Conservation (phyloP, 176 grass and related monocot species). For the Avena sativa region DNA sequence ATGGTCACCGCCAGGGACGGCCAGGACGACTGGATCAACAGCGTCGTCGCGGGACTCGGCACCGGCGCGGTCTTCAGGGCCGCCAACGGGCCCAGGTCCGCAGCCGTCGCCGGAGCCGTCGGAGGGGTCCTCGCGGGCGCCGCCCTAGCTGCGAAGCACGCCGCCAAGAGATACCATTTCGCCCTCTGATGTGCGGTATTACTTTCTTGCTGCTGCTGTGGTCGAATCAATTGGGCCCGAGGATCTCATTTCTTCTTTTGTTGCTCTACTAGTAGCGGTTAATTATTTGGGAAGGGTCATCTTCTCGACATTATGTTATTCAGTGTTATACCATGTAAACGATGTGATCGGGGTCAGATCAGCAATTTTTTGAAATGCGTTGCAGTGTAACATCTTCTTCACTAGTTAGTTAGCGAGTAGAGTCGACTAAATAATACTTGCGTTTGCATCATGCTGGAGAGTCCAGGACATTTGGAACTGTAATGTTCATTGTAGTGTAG, state of each 20-base stretch:
- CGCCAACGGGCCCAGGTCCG: constrained; percentile 84
- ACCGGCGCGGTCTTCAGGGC: constrained; percentile 79
- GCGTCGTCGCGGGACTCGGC: constrained; percentile 74
- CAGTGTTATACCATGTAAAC: constrained; percentile 35
- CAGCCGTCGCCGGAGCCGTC: constrained; percentile 79
- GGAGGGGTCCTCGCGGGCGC: constrained; percentile 75
- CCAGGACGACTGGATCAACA: constrained; percentile 93
- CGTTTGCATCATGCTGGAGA: constrained; percentile 43
- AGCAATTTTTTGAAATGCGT: constrained; percentile 45
- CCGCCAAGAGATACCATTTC: constrained; percentile 71
- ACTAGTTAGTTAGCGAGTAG: constrained; percentile 29
- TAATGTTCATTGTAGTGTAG: constrained; percentile 30
- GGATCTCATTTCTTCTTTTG: constrained; percentile 34
- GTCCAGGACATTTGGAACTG: constrained; percentile 40
- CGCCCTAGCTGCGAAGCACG: constrained; percentile 67
- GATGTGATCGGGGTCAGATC: constrained; percentile 28
- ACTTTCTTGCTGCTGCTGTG: neutral
- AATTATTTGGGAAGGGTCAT: constrained; percentile 51
- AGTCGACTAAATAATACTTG: constrained; percentile 49
- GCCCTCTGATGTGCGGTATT: constrained; percentile 61
- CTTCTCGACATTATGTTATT: constrained; percentile 49
- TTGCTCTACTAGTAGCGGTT: constrained; percentile 17
- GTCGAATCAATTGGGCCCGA: constrained; percentile 28
- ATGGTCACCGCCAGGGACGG: constrained; percentile 81
- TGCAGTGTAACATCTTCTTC: constrained; percentile 26